phyloP scores from a whole-genome alignment of 2,329 filamentous ascomycete species.

The Orbilia brochopaga region DNA sequence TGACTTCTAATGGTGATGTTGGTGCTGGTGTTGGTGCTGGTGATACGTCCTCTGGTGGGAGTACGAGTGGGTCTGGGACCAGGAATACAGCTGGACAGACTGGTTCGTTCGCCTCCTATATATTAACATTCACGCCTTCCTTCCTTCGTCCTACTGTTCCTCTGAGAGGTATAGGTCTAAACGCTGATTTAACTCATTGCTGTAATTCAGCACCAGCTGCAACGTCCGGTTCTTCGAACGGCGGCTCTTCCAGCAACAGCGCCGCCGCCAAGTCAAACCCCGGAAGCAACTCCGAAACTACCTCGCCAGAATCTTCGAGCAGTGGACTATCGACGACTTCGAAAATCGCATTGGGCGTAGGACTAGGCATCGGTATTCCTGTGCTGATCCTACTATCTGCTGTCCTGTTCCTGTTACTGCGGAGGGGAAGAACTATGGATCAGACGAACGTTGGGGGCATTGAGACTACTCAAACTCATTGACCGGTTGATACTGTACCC shows the following conservation, averaged over 20 bases:
- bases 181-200: background rate
- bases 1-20: background rate
- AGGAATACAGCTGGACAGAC: background rate
- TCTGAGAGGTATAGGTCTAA: background rate
- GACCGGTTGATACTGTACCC: no score
- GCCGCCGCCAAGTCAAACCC: background rate
- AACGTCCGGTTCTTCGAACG: background rate
- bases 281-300: background rate
- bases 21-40: background rate
- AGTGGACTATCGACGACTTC: slow-evolving; percentile 21
- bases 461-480: slow-evolving; percentile 22
- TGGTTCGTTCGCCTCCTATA: background rate
- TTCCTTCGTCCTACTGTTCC: no score
- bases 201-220: background rate
- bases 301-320: slow-evolving; percentile 7
- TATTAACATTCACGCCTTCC: background rate
- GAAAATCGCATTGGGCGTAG: slow-evolving; percentile 33
- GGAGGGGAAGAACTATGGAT: background rate
- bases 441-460: slow-evolving; percentile 17
- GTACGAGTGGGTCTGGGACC: slow-evolving; percentile 1
- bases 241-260: no score
- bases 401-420: slow-evolving; percentile 23
- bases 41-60: background rate
- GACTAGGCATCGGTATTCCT: slow-evolving; percentile 40
- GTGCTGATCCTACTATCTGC: slow-evolving; percentile 12